Base-by-base conservation (phyloP, 371 early-diverging fungal genomes). In the Rhizomucor miehei region DNA sequence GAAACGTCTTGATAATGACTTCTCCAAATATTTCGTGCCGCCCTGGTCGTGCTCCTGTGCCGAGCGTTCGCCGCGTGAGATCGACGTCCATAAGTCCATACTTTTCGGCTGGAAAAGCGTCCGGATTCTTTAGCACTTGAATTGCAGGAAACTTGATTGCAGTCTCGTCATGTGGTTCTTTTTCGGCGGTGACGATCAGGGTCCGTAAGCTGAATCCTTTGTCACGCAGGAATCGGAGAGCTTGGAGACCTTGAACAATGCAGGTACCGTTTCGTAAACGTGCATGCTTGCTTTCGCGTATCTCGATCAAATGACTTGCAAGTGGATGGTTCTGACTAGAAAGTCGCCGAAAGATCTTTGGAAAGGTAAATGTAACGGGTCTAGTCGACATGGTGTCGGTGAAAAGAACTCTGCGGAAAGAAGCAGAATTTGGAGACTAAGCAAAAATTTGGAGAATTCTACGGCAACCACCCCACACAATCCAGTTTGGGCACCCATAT, bases 21-120 rank as follows among this genome's bases (percentile, higher is more conserved):
- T 80, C 77, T 6, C 71, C 77, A 66, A 67, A 73, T 19, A 80
- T 52, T 20, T 80, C 77, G 46, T 75, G 77, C 8, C 53, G 49
- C 9, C 57, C 63, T 0, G 80, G 80, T 23, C 60, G 59, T n/a
- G 80, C 71, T 0, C 71, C 66, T n/a, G 75, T 80, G 9, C 80
- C 75, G 14, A 80, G 60, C 35, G 75, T 71, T 1, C 71, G 65
- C 20, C 75, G 64, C 19, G 73, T 65, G 34, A 77, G 40, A 54
- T 80, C 65, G 13, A 80, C 67, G 48, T 72, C 70, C 1, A 62
- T 52, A 6, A 68, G 40, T 39, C 63, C 77, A 48, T 75, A 71
- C 0, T 55, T 8, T 37, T 71, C 41, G 2, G 80, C 73, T 21
- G 65, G 65, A 37, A 75, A 69, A 16, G 50, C 46, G 5, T 67